Conservation (phyloP, 2,329 filamentous ascomycete genomes). For the Cercospora canescens region DNA sequence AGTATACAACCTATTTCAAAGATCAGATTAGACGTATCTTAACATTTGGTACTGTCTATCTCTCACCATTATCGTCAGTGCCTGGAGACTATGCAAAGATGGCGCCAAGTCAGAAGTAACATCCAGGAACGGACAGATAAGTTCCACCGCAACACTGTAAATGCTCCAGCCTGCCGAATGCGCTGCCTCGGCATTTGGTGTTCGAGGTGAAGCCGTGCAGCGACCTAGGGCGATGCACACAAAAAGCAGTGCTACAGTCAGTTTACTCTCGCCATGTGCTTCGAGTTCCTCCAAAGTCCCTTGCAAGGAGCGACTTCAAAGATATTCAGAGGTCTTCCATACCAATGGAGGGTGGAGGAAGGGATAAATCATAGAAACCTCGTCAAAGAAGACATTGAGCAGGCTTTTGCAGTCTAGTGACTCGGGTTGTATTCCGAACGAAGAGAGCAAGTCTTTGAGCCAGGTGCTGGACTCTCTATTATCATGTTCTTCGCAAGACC, state of each 20-base stretch:
- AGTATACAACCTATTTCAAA: neutral
- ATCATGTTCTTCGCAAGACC: neutral
- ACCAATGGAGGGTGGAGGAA: neutral
- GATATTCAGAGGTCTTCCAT: neutral
- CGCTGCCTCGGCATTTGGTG: neutral
- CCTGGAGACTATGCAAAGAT: neutral
- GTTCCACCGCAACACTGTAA: neutral
- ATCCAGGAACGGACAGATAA: neutral
- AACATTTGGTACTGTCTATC: neutral
- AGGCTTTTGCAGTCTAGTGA: neutral
- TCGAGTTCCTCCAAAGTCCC: neutral
- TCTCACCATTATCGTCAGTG: neutral
- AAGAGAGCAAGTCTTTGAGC: neutral
- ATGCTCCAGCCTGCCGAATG: neutral
- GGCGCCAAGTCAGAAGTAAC: neutral
- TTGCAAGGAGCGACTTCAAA: neutral
- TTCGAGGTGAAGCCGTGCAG: neutral
- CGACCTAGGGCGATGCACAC: neutral
- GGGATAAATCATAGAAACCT: neutral
- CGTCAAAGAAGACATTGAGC: neutral
- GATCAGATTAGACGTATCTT: neutral
- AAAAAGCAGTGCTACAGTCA: neutral
- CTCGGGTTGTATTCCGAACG: neutral
- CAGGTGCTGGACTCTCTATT: neutral
- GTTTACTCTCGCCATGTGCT: neutral